Conservation (phyloP, 2,329 filamentous ascomycete species). For the Phyllosticta citriasiana region DNA sequence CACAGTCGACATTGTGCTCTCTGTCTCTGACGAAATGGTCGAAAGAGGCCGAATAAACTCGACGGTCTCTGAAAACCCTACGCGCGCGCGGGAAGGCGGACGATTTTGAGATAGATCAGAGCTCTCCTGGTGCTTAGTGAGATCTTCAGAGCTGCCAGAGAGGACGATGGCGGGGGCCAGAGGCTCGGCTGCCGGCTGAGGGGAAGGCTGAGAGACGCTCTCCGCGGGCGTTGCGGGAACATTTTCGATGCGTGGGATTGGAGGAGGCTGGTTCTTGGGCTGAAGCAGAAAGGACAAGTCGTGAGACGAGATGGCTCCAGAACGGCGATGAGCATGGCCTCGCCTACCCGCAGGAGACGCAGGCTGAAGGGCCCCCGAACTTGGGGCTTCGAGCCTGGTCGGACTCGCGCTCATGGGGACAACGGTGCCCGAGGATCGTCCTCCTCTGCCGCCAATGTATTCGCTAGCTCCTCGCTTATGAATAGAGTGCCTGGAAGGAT, state of each 20-base stretch:
- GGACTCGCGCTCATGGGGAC: constrained; percentile 59
- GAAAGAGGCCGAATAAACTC: constrained; percentile 80
- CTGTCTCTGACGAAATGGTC: constrained; percentile 72
- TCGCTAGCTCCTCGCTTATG: constrained; percentile 76
- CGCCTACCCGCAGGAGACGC: constrained; percentile 47
- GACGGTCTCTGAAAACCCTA: constrained; percentile 75
- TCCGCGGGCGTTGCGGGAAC: constrained; percentile 5
- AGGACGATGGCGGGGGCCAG: constrained; percentile 25
- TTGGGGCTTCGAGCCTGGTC: constrained; percentile 53
- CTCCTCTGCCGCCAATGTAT: constrained; percentile 63
- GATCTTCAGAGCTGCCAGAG: constrained; percentile 15
- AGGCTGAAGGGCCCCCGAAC: constrained; percentile 34
- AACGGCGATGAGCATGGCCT: constrained; percentile 72
- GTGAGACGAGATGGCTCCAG: constrained; percentile 70
- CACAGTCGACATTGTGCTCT: constrained; percentile 61
- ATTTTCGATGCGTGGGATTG: constrained; percentile 18
- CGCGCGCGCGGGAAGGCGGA: constrained; percentile 49
- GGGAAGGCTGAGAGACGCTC: constrained; percentile 2
- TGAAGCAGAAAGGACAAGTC: constrained; percentile 64
- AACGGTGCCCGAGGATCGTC: constrained; percentile 35
- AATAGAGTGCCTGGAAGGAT: constrained; percentile 47
- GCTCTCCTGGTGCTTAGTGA: constrained; percentile 20
- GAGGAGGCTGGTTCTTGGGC: constrained; percentile 54
- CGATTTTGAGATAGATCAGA: constrained; percentile 23
- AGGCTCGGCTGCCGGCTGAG: background rate